A percentile compares a stretch with the other conserved stretches of the same genome.
These are phyloP conservation scores for Phlebiopsis flavidoalba DNA, from an alignment of 768 basidiomycete species.

Conservation along the genomic window DNA sequence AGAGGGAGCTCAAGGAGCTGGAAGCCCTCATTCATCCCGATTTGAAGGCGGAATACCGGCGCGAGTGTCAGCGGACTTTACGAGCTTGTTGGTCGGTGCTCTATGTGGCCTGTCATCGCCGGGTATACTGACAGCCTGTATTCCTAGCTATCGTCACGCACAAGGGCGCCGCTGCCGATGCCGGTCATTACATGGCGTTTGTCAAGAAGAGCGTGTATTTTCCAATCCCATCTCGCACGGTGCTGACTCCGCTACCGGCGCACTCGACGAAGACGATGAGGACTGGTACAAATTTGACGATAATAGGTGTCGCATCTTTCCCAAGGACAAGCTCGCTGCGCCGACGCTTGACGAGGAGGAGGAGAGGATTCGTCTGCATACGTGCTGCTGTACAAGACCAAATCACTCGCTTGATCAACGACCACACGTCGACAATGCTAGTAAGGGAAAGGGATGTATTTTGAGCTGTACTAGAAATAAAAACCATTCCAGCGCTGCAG, in stretches of 20 bases:
- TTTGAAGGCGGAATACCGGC: slow-evolving; percentile 63
- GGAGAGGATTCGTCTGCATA: slow-evolving; percentile 89
- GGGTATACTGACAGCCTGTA: not conserved
- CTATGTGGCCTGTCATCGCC: not conserved
- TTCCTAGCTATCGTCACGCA: slow-evolving; percentile 84
- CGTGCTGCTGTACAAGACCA: slow-evolving; percentile 79
- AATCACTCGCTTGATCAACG: slow-evolving; percentile 31
- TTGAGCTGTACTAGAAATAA: not conserved
- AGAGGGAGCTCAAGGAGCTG: slow-evolving; percentile 62
- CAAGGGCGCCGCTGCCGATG: slow-evolving; percentile 93
- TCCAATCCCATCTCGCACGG: slow-evolving; percentile 39
- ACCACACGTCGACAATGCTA: not conserved
- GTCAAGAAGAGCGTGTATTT: slow-evolving; percentile 75
- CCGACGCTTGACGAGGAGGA: slow-evolving; percentile 85
- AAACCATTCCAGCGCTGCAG: not conserved
- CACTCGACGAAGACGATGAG: slow-evolving; percentile 55
- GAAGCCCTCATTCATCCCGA: slow-evolving; percentile 57
- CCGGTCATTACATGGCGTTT: slow-evolving; percentile 94
- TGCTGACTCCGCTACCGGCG: not conserved
- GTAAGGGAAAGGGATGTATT: not conserved
- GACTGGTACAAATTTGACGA: slow-evolving; percentile 98
- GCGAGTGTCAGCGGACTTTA: slow-evolving; percentile 79
- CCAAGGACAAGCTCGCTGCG: slow-evolving; percentile 78
- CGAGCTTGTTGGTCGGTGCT: slow-evolving; percentile 77
- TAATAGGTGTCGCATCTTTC: slow-evolving; percentile 85